Evolutionary conservation across 2,329 filamentous ascomycete species (phyloP).

Genomic region (Thelonectria rubi): DNA sequence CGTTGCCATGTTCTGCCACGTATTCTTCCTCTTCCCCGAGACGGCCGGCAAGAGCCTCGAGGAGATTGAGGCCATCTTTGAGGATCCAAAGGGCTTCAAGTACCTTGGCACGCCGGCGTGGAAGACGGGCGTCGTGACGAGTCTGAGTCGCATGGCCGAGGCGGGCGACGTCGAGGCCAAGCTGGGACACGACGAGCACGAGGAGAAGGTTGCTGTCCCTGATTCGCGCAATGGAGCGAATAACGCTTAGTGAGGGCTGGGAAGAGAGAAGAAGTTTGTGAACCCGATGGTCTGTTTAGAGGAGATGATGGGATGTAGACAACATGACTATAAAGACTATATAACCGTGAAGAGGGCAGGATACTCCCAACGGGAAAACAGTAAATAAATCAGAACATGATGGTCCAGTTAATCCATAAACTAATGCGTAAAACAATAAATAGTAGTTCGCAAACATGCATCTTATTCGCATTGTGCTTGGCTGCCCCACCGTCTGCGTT

Average conservation of each 20-base stretch:
- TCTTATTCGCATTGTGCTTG: no score
- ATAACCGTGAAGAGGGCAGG: no score
- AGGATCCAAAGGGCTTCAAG: conserved; percentile 33
- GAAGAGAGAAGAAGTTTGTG: background rate
- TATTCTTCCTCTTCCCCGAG: conserved; percentile 58
- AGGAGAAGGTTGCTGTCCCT: conserved; percentile 27
- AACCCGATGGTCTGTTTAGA: no score
- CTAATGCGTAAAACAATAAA: no score
- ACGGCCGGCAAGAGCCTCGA: conserved; percentile 63
- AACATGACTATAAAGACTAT: no score
- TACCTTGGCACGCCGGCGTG: conserved; percentile 35
- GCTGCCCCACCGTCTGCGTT: no score
- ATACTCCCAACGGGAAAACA: no score
- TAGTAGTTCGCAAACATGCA: no score
- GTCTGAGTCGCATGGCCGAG: conserved; percentile 24
- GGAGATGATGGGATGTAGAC: background rate
- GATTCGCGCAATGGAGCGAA: background rate
- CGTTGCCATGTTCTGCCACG: conserved; percentile 32
- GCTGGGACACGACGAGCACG: conserved; percentile 25
- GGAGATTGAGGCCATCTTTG: conserved; percentile 63
- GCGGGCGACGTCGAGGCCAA: conserved; percentile 37
- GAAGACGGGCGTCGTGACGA: conserved; percentile 32
- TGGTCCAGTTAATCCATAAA: no score
- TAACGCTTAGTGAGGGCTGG: background rate
- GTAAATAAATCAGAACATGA: no score